Base-by-base conservation (phyloP, 306 rosid genomes). In the Mucuna pruriens region DNA sequence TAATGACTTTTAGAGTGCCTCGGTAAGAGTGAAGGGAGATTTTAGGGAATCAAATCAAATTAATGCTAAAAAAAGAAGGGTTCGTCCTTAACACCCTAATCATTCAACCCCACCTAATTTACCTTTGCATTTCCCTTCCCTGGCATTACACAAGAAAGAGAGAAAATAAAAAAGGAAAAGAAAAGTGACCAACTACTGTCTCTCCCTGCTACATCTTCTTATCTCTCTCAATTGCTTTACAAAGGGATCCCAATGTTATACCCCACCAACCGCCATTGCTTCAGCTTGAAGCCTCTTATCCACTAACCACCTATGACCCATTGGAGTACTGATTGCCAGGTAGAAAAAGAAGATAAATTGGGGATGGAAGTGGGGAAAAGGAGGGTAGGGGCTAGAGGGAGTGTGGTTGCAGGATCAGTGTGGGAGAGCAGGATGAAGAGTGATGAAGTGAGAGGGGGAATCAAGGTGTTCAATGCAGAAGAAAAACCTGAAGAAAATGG, bases 391-490 rank as follows among this genome's bases (percentile, higher is more conserved):
- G 66, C 23, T 2, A 77, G 78, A 51, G 75, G 85, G 38, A 71
- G 83, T 55, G 91, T 86, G 22, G 92, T 85, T 58, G 87, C 90
- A 66, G 98, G 97, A 67, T 92, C 97, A 7, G 97, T 90, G 80
- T 94, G 97, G 98, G 97, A 94, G 80, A 91, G 89, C 80, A 92
- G 97, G 15, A 94, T 92, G 97, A 92, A 88, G 88, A 44, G 75
- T 25, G 97, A 92, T 75, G 90, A 92, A 82, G 94, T 86, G 11
- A 87, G 58, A 75, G 98, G 97, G 9, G 98, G 97, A 26, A 84
- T 90, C 58, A 91, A 91, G 80, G 97, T 94, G 29, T 89, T 87
- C 86, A 91, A 89, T 82, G 94, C 88, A 0, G 93, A 88, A 8
- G 86, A 84, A 13, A 73, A 39, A 42, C 10, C 82, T 52, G 85